These are phyloP conservation scores for Saturnispora silvae DNA, from an alignment of 805 yeast species.

Conservation along the genomic window DNA sequence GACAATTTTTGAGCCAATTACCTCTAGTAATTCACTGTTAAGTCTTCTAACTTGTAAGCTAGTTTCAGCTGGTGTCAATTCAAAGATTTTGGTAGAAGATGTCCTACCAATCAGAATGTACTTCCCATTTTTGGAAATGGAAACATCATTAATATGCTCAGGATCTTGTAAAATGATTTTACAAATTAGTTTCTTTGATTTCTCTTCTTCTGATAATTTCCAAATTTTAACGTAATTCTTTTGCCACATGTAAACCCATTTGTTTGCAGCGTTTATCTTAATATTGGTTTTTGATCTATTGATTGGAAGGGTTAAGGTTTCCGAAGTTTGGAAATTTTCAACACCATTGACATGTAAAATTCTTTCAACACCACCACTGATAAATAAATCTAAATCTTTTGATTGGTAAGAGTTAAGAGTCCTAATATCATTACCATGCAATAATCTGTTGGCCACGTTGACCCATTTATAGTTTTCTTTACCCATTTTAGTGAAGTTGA, in stretches of 20 bases:
- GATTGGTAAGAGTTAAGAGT: conserved; percentile 63
- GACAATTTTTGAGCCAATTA: conserved; percentile 46
- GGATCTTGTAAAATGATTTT: conserved; percentile 62
- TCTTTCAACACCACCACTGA: conserved; percentile 79
- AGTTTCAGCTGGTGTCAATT: conserved; percentile 34
- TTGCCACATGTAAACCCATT: conserved; percentile 65
- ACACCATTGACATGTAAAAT: conserved; percentile 56
- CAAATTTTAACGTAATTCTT: conserved; percentile 77
- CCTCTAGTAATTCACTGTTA: conserved; percentile 31
- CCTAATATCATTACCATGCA: conserved; percentile 83
- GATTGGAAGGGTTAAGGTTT: conserved; percentile 59
- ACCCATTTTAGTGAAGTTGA: conserved; percentile 36
- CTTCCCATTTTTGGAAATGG: conserved; percentile 54
- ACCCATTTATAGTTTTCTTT: conserved; percentile 53
- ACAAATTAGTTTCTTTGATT: conserved; percentile 47
- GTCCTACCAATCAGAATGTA: conserved; percentile 64
- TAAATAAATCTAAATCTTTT: conserved; percentile 53
- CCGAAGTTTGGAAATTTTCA: conserved; percentile 59
- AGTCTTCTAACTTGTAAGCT: conserved; percentile 42
- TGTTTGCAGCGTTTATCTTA: conserved; percentile 33
- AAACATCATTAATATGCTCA: conserved; percentile 65
- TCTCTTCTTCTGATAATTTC: conserved; percentile 32
- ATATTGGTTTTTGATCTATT: conserved; percentile 18
- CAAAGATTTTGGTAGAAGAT: conserved; percentile 57
- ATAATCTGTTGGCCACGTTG: conserved; percentile 58